Evolutionary conservation across 805 yeast genomes (phyloP), one percentile per base, ranked within the genome.

Genomic region (Komagataella kurtzmanii): DNA sequence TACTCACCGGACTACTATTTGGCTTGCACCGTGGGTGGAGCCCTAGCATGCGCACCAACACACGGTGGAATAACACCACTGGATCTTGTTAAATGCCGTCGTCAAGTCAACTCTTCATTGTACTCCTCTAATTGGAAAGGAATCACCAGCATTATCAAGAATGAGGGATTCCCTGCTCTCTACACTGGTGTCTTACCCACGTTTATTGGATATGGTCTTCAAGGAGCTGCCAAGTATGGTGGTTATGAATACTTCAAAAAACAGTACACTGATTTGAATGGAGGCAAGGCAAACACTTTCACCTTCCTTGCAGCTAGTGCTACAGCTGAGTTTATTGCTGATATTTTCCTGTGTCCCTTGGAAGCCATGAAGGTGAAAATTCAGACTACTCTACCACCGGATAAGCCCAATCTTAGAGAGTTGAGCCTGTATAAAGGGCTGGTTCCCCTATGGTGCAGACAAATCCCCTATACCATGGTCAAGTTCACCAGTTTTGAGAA

Each of bases 381-480:
- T 56, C 99, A 91, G 69, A 89, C 97, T 46, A 83, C 96, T 4
- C 74, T 88, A 54, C 97, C 97, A 18, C 96, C 97, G 21, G 68
- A 70, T 51, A 73, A 77, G 44, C 81, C 84, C 3, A 44, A 18
- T n/a, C 23, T 44, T 17, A 44, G 23, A 44, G 17, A 44, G 10
- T 55, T 84, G 51, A 54, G 60, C 50, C 73, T 91, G 50, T 91
- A 90, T 73, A 85, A 86, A 63, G 98, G 98, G 51, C 70, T 91
- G 51, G 83, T 81, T 7, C 98, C 99, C 12, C 74, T 91, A 57
- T 93, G 98, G 98, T 79, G 82, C 54, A 84, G 98, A 73, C 99
- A 91, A 70, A 85, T 91, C 60, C 99, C 98, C n/a, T 91, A 91
- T 73, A 91, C 98, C 24, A 90, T 91, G 97, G 95, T 86, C 55